Base-by-base conservation (phyloP, 768 basidiomycete genomes). In the Hericium erinaceus region DNA sequence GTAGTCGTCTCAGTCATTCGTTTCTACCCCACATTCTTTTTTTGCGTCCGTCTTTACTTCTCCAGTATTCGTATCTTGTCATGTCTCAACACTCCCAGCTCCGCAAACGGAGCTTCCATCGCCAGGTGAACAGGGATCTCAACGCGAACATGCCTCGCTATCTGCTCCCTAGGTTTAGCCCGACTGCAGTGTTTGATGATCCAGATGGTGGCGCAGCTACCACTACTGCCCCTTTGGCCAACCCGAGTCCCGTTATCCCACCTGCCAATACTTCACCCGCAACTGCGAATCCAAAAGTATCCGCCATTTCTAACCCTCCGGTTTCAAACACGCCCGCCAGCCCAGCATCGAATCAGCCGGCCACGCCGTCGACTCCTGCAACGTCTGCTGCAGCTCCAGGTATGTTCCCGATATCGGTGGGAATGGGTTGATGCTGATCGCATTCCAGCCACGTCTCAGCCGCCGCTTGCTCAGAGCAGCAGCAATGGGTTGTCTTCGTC, bases 11-110 rank as follows among this genome's bases (percentile, higher is more conserved):
- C 33, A 20, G 48, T 28, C 39, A 26, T 15, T 54, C 50, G 7
- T 28, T 58, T 37, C 11, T 54, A 22, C 2, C 13, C 26, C 57
- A 58, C 57, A 9, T 22, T 60, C 57, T 11, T 60, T 60, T 58
- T 2, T 37, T 16, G 15, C n/a, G 40, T 22, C 54, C 13, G 18
- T 58, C 41, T n/a, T 41, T 54, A 48, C 7, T 28, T 37, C 41
- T 26, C 5, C 6, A 37, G 20, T 48, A 24, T 40, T 33, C 33
- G 33, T 33, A 33, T 33, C 33, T 33, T 33, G 33, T n/a, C 13
- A 61, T 61, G 60, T 48, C 40, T 11, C 52, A 56, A 37, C 7
- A 49, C 39, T 1, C n/a, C 28, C 7, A 22, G 10, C 18, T n/a
- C 33, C 2, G 52, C 33, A 53, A 26, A 46, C 50, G 44, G 15